Evolutionary conservation across 805 yeast genomes (phyloP).

Genomic region (Lachancea lanzarotensis): DNA sequence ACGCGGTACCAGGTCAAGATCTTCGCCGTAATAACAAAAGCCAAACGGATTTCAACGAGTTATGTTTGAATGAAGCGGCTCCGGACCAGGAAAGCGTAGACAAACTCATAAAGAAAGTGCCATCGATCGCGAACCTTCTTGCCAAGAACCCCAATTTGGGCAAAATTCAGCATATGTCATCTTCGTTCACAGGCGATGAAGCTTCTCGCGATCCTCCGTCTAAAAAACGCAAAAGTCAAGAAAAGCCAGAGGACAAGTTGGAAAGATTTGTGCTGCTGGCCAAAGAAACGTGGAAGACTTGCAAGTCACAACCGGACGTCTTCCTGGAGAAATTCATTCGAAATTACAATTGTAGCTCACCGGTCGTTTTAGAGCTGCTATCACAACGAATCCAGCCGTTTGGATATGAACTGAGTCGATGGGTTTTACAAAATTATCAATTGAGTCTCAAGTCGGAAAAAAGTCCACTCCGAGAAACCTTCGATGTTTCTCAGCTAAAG

Average conservation of each 20-base stretch:
- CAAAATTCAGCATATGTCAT: slow-evolving; percentile 4
- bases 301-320: slow-evolving; percentile 1
- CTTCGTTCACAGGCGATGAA: slow-evolving; percentile 6
- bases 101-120: not conserved
- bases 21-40: slow-evolving; percentile 4
- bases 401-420: slow-evolving; percentile 6
- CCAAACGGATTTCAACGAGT: not conserved
- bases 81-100: not conserved
- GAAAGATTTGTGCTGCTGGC: slow-evolving; percentile 3
- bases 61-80: not conserved
- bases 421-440: slow-evolving; percentile 3
- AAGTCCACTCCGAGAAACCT: slow-evolving; percentile 2
- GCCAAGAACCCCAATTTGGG: not conserved
- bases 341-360: not conserved
- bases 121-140: slow-evolving; percentile 1
- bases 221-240: not conserved
- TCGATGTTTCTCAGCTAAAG: slow-evolving; percentile 3
- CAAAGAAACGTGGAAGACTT: slow-evolving; percentile 5
- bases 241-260: slow-evolving; percentile 5
- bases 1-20: slow-evolving; percentile 9
- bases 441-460: not conserved
- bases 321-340: slow-evolving; percentile 2
- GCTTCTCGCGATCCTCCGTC: not conserved
- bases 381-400: slow-evolving; percentile 5
- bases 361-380: slow-evolving; percentile 2